phyloP scores from a whole-genome alignment of 1,284 basidiomycete genomes.

The Cryptococcus floricola region DNA sequence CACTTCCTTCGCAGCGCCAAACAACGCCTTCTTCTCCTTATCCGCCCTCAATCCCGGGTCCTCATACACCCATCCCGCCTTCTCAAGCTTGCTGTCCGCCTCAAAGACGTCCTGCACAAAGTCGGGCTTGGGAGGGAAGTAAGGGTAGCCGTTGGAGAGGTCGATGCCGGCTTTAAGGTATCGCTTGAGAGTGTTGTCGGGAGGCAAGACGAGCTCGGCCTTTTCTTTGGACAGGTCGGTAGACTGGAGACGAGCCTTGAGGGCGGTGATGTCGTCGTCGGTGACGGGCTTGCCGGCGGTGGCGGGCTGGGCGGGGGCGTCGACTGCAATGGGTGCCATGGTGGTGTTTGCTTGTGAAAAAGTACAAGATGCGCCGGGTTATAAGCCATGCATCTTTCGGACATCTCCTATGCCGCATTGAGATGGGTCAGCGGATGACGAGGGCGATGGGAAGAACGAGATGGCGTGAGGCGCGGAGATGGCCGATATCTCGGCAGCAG shows the following conservation, averaged over 20 bases:
- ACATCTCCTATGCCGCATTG: too few relatives aligned
- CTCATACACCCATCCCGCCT: slow-evolving; percentile 18
- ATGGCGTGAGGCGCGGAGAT: neutral
- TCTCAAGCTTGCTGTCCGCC: slow-evolving; percentile 23
- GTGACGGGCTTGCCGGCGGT: neutral
- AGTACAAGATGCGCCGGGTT: neutral
- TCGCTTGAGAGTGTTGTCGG: neutral
- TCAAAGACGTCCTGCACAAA: slow-evolving; percentile 28
- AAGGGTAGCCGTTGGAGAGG: slow-evolving; percentile 26
- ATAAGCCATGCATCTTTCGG: too few relatives aligned
- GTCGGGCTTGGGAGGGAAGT: slow-evolving; percentile 35
- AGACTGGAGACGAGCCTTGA: neutral
- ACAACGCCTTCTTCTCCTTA: slow-evolving; percentile 35
- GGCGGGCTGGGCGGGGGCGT: neutral
- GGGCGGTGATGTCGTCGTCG: neutral
- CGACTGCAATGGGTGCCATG: slow-evolving; percentile 16
- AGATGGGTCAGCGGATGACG: neutral
- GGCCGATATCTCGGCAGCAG: neutral
- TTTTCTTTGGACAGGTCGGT: neutral
- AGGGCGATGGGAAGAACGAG: neutral
- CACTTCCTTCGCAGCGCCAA: slow-evolving; percentile 33
- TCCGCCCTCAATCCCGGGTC: slow-evolving; percentile 36
- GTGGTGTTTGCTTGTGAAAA: neutral
- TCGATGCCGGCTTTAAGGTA: slow-evolving; percentile 1
- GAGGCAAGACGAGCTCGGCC: neutral